A percentile compares a stretch with the other conserved stretches of the same genome.
These are phyloP conservation scores for Apophysomyces trapeziformis DNA, from an alignment of 371 early-diverging fungal species.

Conservation along the genomic window DNA sequence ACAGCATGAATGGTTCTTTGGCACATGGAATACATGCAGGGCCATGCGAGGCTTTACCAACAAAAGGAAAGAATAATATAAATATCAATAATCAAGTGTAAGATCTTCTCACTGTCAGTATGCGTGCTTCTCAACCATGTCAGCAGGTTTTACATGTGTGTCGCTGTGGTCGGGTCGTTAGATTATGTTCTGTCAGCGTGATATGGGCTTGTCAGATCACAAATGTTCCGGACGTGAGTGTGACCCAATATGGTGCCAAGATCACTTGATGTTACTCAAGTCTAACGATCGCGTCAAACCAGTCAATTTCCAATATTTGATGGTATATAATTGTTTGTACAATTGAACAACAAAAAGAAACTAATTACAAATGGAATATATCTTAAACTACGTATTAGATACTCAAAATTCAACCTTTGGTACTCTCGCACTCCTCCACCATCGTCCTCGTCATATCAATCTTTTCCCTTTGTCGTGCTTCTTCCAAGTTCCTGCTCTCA, in stretches of 20 bases:
- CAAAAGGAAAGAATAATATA: no score
- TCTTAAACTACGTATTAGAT: background rate
- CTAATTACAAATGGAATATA: conserved; percentile 2
- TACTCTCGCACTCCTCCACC: background rate
- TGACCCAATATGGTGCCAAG: background rate
- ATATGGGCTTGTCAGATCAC: conserved; percentile 5
- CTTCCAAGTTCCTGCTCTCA: background rate
- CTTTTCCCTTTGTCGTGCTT: background rate
- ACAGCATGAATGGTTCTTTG: background rate
- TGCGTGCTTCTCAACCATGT: background rate
- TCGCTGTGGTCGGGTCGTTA: background rate
- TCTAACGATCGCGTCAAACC: no score
- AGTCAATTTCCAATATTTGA: no score
- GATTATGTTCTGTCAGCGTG: conserved; percentile 6
- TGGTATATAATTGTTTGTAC: no score
- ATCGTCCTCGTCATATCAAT: background rate
- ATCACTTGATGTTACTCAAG: background rate
- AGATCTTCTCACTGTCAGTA: background rate
- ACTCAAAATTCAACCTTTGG: background rate
- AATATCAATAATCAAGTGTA: background rate
- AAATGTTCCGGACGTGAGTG: background rate
- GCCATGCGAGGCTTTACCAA: background rate
- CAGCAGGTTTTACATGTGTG: conserved; percentile 7
- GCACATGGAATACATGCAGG: conserved; percentile 10
- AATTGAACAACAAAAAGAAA: background rate